phyloP scores from a whole-genome alignment of 83 land plant genomes.

The Diphasiastrum complanatum region DNA sequence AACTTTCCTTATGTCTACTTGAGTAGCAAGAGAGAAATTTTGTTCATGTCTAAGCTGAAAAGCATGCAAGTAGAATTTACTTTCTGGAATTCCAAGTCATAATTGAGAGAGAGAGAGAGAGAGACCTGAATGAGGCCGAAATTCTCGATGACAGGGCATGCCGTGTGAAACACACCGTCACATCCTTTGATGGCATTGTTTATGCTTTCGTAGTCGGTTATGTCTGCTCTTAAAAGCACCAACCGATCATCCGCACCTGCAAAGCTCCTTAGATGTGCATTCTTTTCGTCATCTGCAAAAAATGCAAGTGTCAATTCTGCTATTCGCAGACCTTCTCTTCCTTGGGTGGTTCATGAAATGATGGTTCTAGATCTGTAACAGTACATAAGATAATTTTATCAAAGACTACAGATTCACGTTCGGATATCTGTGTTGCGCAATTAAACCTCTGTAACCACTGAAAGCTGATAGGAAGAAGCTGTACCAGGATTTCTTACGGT shows the following conservation, averaged over 20 bases:
- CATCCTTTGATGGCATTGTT: slow-evolving; percentile 40
- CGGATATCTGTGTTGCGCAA: not conserved
- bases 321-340: not conserved
- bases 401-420: not conserved
- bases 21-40: not conserved
- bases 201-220: slow-evolving; percentile 37
- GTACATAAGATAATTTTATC: not conserved
- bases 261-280: slow-evolving; percentile 37
- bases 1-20: not conserved
- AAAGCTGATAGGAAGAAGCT: not conserved
- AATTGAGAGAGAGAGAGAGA: not conserved
- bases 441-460: not conserved
- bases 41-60: not conserved
- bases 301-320: not conserved
- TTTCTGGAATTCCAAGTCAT: not conserved
- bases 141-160: slow-evolving; percentile 39
- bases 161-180: slow-evolving; percentile 52
- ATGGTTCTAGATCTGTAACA: not conserved
- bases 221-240: slow-evolving; percentile 43
- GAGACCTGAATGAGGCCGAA: slow-evolving; percentile 33
- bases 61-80: not conserved
- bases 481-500: slow-evolving; percentile 48
- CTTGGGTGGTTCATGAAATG: no score
- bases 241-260: slow-evolving; percentile 36
- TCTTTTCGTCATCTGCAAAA: slow-evolving; percentile 34